Percentiles rank a stretch among this genome's conserved stretches.
Conservation (phyloP, 2,329 filamentous ascomycete species). For the Aspergillus pseudoterreus region DNA sequence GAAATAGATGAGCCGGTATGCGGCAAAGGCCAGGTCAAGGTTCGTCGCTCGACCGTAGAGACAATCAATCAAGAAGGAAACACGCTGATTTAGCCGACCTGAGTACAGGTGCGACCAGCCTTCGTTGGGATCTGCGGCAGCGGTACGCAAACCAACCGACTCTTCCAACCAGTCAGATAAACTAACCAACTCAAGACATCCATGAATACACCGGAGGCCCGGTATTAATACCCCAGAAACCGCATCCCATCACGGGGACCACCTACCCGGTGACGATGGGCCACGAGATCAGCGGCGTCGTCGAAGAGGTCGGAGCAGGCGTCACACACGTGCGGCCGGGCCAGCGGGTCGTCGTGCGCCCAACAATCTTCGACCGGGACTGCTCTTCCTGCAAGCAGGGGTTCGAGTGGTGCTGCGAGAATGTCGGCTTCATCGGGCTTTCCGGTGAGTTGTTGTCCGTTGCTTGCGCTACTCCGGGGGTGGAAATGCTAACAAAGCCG, state of each 20-base stretch:
- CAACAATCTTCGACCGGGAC: constrained; percentile 34
- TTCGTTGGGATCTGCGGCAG: constrained; percentile 36
- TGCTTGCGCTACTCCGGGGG: too few species aligned
- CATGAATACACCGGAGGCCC: constrained; percentile 52
- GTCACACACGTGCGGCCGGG: constrained; percentile 45
- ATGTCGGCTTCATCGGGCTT: constrained; percentile 52
- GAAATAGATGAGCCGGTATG: constrained; percentile 37
- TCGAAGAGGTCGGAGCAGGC: constrained; percentile 55
- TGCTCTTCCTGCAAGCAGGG: constrained; percentile 49
- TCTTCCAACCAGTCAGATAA: neutral
- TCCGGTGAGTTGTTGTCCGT: constrained; percentile 29
- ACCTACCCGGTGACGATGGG: constrained; percentile 58
- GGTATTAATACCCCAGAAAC: constrained; percentile 48
- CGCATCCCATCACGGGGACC: constrained; percentile 58
- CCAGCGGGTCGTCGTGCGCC: constrained; percentile 54
- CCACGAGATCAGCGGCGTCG: constrained; percentile 61
- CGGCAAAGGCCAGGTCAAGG: constrained; percentile 50
- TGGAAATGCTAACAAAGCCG: neutral
- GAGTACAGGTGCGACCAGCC: constrained; percentile 23
- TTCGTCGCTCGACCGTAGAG: neutral
- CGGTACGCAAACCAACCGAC: constrained; percentile 12
- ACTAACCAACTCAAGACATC: constrained; percentile 34
- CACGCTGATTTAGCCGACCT: neutral
- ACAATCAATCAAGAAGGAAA: too few species aligned
- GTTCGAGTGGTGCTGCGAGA: constrained; percentile 60